Base-by-base conservation (phyloP, 2,329 filamentous ascomycete species). In the Pseudogymnoascus sp. region DNA sequence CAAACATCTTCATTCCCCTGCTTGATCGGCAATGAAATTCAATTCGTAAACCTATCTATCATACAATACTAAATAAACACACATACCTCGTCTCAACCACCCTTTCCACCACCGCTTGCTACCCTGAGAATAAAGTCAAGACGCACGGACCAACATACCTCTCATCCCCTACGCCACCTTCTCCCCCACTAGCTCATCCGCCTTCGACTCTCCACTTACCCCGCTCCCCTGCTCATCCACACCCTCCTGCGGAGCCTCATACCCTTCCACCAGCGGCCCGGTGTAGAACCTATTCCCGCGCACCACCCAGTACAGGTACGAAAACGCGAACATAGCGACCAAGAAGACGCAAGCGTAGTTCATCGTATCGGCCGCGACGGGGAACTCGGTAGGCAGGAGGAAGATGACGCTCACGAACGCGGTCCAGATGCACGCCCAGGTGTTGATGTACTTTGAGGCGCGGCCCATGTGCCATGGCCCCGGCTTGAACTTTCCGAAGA, bases 261-360 rank as follows among this genome's bases (percentile, higher is more conserved):
- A 44, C 19, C 40, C 40, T 4, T 44, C 40, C 40, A 44, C 40
- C 19, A 44, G 4, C 2, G 80, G 80, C 6, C 80, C 81, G 4
- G 76, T 79, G 71, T 82, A 83, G 68, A 77, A 79, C 59, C 74
- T 75, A 59, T 75, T 74, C 40, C 80, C 81, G 5, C 70, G 67
- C 61, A 76, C 66, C 64, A 72, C 78, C 80, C 80, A 83, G 69
- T 79, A 82, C 11, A 73, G 40, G 19, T 73, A 66, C 0, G 81
- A 73, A 65, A 79, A 72, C 29, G 77, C 21, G 21, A 81, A 72
- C 42, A 83, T 80, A 40, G 76, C 76, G 4, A 70, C 75, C 40
- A 83, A 68, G 67, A 82, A 82, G 11, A 78, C 80, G 35, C 77
- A 74, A n/a, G 81, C 80, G 68, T 83, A 83, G 72, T 83, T 83